These are phyloP conservation scores for Petunia secreta DNA, from an alignment of 257 asterid species.

Conservation along the genomic window DNA sequence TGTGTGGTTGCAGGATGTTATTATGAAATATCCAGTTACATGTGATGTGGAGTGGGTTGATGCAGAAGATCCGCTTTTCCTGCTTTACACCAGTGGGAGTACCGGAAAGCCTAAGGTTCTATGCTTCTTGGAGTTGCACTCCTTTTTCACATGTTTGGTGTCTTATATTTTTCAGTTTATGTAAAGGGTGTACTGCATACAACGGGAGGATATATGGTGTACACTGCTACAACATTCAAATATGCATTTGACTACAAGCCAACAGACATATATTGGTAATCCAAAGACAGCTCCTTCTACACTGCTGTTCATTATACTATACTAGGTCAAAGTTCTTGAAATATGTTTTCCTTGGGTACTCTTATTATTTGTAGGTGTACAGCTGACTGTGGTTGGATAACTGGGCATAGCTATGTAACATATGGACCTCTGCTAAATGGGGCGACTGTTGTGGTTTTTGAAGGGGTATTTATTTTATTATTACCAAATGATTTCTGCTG, in stretches of 20 bases:
- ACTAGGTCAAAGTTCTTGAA: slow-evolving; percentile 32
- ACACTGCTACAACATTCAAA: slow-evolving; percentile 92
- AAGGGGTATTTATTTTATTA: slow-evolving; percentile 76
- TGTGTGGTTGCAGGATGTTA: slow-evolving; percentile 65
- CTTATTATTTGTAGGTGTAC: slow-evolving; percentile 76
- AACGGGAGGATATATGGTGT: slow-evolving; percentile 99
- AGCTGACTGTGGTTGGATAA: slow-evolving; percentile 99
- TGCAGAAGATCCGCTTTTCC: slow-evolving; percentile 97
- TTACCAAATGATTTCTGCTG: neutral
- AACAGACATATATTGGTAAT: slow-evolving; percentile 89
- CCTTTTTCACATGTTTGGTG: slow-evolving; percentile 30
- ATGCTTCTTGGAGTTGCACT: slow-evolving; percentile 28
- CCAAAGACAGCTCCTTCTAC: slow-evolving; percentile 3
- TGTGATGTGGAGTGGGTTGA: slow-evolving; percentile 97
- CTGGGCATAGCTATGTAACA: slow-evolving; percentile 99
- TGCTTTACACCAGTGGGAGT: slow-evolving; percentile 98
- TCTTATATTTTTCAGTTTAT: slow-evolving; percentile 41
- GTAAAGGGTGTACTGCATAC: slow-evolving; percentile 94
- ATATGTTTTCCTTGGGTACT: slow-evolving; percentile 14
- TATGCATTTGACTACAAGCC: slow-evolving; percentile 96
- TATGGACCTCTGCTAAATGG: slow-evolving; percentile 97
- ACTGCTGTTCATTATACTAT: slow-evolving; percentile 16
- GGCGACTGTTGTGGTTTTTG: slow-evolving; percentile 78
- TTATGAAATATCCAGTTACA: slow-evolving; percentile 67
- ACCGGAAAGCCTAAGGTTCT: slow-evolving; percentile 98